Percentiles rank a stretch among this genome's conserved stretches.
These are phyloP conservation scores for Diatrype stigma DNA, from an alignment of 2,329 filamentous ascomycete species.

Conservation along the genomic window DNA sequence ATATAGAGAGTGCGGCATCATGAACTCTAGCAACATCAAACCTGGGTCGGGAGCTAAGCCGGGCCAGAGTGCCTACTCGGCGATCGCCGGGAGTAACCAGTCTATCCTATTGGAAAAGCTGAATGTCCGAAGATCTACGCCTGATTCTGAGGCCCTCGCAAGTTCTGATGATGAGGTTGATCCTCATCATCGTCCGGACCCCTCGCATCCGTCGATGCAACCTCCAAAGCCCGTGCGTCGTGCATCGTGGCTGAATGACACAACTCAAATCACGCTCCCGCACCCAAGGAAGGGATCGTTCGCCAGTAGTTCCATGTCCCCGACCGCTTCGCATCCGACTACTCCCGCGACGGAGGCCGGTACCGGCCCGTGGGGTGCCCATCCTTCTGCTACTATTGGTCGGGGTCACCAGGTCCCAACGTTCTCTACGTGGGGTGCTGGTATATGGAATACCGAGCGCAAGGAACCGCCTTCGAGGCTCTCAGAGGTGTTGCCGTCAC, in stretches of 20 bases:
- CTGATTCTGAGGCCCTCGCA: slow-evolving; percentile 87
- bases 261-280: slow-evolving; percentile 53
- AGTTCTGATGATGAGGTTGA: slow-evolving; percentile 93
- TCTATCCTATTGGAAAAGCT: slow-evolving; percentile 70
- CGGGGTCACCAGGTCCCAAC: slow-evolving; percentile 42
- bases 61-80: slow-evolving; percentile 41
- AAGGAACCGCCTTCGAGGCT: slow-evolving; percentile 74
- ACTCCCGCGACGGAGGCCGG: slow-evolving; percentile 68
- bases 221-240: slow-evolving; percentile 63
- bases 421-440: slow-evolving; percentile 69
- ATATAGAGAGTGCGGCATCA: slow-evolving; percentile 28
- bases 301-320: slow-evolving; percentile 70
- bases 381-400: slow-evolving; percentile 42
- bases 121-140: slow-evolving; percentile 77
- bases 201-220: slow-evolving; percentile 41
- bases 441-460: slow-evolving; percentile 77
- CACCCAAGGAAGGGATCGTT: slow-evolving; percentile 74
- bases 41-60: slow-evolving; percentile 47
- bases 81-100: slow-evolving; percentile 53
- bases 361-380: slow-evolving; percentile 51
- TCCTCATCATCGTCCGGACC: slow-evolving; percentile 54
- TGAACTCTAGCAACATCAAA: slow-evolving; percentile 51
- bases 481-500: slow-evolving; percentile 70
- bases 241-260: slow-evolving; percentile 84
- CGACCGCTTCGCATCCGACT: slow-evolving; percentile 73